Base-by-base conservation (phyloP, 108 stramenopile species). In the Conticribra guillardii region DNA sequence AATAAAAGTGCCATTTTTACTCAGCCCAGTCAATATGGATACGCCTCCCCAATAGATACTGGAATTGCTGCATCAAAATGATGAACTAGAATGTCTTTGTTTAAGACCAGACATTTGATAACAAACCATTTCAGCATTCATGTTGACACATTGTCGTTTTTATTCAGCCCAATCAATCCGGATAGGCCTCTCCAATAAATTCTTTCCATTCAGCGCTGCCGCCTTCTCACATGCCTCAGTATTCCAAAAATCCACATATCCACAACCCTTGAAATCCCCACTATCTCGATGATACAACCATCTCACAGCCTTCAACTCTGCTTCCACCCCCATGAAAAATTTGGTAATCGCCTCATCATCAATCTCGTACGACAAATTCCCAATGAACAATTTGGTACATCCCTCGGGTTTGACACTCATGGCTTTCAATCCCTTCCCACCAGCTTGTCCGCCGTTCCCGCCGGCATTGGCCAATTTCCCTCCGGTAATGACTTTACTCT, bases 211-310 rank as follows among this genome's bases (percentile, higher is more conserved):
- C 59, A 96, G 64, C 0, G 89, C 84, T 14, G 95, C 95, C 2
- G 81, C 95, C 73, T 92, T 92, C 30, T 93, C 92, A 66, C 95
- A 96, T n/a, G 89, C 88, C 52, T 89, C 90, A 16, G 90, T 79
- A 52, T 85, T 88, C 95, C 95, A 96, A 67, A 96, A 96, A 44
- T 96, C 95, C 11, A 91, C 95, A 71, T 77, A 96, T 14, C 95
- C 95, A 62, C 89, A 89, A 32, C 97, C 97, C 71, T 96, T 94
- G 69, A 98, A 98, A 62, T 97, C 96, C 1, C 96, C 96, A 51
- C 88, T 86, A 51, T 96, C 95, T 50, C 88, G 88, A 83, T 96
- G 91, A 63, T 90, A 85, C 48, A 98, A 51, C 97, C 97, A 98
- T 27, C 97, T 84, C 16, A 98, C 86, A 28, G 94, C 89, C 73